Conservation (phyloP, 2,329 filamentous ascomycete genomes). For the Calonectria fujianensis region DNA sequence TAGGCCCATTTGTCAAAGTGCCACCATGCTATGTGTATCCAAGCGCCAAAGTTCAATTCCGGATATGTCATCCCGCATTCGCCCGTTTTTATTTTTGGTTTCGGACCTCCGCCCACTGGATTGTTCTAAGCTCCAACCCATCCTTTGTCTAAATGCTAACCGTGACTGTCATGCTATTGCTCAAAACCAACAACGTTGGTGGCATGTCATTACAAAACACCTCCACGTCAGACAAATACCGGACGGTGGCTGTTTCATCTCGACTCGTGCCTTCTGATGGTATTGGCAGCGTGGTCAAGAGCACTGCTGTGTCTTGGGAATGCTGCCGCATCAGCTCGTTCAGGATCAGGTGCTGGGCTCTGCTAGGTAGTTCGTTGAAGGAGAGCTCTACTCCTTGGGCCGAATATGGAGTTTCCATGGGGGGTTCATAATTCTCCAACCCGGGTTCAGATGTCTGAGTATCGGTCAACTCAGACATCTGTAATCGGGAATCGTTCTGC, state of each 20-base stretch:
- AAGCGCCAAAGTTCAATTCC: conserved; percentile 27
- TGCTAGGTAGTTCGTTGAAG: conserved; percentile 90
- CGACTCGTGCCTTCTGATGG: conserved; percentile 85
- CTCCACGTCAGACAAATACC: conserved; percentile 86
- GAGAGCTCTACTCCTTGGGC: conserved; percentile 81
- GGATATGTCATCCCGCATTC: conserved; percentile 23
- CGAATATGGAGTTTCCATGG: conserved; percentile 67
- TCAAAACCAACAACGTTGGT: conserved; percentile 86
- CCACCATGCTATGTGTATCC: conserved; percentile 21
- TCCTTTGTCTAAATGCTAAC: conserved; percentile 75
- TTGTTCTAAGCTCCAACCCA: conserved; percentile 7
- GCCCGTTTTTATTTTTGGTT: conserved; percentile 15
- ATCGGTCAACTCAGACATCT: conserved; percentile 67
- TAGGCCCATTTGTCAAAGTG: conserved; percentile 35
- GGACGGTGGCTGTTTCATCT: conserved; percentile 81
- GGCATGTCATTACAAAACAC: conserved; percentile 85
- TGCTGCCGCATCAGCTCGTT: conserved; percentile 87
- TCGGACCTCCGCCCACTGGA: not conserved
- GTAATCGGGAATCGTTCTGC: conserved; percentile 61
- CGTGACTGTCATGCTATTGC: conserved; percentile 93
- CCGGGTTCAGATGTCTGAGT: conserved; percentile 58
- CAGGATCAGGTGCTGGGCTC: conserved; percentile 89
- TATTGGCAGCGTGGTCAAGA: conserved; percentile 89
- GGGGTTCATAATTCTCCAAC: conserved; percentile 53
- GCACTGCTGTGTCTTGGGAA: conserved; percentile 82